Conservation (phyloP, 2,329 filamentous ascomycete species). For the Colletotrichum somersetense region DNA sequence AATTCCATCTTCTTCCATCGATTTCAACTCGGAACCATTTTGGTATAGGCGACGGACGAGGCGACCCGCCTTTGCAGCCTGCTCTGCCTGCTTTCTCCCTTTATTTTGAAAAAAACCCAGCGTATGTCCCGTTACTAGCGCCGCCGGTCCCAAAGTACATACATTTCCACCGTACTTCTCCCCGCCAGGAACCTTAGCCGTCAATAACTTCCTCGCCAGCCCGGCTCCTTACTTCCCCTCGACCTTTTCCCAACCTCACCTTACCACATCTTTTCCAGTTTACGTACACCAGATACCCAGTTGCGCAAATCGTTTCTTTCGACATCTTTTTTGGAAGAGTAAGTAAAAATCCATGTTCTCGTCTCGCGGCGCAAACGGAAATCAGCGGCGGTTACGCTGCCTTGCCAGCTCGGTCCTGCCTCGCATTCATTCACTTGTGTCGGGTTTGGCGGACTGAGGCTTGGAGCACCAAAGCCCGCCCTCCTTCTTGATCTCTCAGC, state of each 20-base stretch:
- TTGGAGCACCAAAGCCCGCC: background rate
- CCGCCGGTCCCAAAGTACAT: conserved; percentile 35
- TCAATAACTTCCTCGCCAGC: conserved; percentile 40
- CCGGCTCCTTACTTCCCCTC: conserved; percentile 18
- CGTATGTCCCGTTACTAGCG: conserved; percentile 37
- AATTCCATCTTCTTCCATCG: conserved; percentile 44
- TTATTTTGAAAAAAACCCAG: conserved; percentile 44
- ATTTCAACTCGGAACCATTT: conserved; percentile 38
- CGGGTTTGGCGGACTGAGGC: conserved; percentile 3
- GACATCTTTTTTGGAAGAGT: conserved; percentile 23
- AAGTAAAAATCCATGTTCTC: background rate
- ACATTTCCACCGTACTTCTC: conserved; percentile 39
- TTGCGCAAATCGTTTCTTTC: conserved; percentile 27
- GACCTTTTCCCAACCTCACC: conserved; percentile 20
- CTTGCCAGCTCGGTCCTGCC: background rate
- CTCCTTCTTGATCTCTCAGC: background rate
- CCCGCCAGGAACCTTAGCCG: conserved; percentile 38
- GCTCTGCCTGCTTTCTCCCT: conserved; percentile 34
- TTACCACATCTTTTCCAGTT: conserved; percentile 23
- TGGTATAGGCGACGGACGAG: conserved; percentile 38
- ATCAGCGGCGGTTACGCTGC: background rate
- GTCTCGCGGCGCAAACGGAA: conserved; percentile 2
- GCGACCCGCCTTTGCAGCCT: conserved; percentile 42
- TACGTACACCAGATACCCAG: conserved; percentile 37
- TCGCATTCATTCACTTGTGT: background rate